Evolutionary conservation across 371 early-diverging fungal genomes (phyloP).

Genomic region (Mortierella sp.): DNA sequence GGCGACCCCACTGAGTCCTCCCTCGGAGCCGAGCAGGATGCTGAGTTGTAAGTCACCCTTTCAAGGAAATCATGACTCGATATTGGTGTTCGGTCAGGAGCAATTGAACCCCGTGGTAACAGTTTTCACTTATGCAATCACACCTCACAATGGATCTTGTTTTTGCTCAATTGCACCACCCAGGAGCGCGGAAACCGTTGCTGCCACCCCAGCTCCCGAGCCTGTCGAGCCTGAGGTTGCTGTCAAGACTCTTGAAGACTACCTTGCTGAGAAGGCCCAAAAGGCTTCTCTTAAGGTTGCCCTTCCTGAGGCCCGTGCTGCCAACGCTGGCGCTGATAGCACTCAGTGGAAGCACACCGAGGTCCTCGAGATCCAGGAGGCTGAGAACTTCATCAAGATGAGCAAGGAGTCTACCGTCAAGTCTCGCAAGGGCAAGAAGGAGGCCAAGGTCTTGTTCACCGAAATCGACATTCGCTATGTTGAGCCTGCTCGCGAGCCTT

Average conservation of each 20-base stretch:
- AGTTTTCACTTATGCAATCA: too few relatives aligned
- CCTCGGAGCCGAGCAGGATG: constrained; percentile 57
- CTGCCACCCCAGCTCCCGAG: constrained; percentile 56
- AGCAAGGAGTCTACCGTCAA: constrained; percentile 63
- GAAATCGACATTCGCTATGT: constrained; percentile 69
- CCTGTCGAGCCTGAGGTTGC: constrained; percentile 72
- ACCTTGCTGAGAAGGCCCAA: constrained; percentile 76
- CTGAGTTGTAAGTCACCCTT: constrained; percentile 39
- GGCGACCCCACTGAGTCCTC: constrained; percentile 68
- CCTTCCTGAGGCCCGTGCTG: constrained; percentile 76
- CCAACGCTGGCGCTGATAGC: constrained; percentile 86
- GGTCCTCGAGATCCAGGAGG: constrained; percentile 75
- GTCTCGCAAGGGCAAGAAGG: constrained; percentile 61
- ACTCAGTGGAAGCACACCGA: constrained; percentile 81
- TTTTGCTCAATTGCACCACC: background rate
- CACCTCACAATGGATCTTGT: background rate
- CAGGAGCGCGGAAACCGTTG: constrained; percentile 30
- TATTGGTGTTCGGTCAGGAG: too few relatives aligned
- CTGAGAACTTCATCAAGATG: constrained; percentile 66
- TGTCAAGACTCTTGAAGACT: constrained; percentile 84
- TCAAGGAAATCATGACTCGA: background rate
- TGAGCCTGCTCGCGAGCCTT: constrained; percentile 57
- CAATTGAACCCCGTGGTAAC: too few relatives aligned
- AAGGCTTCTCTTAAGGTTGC: constrained; percentile 56
- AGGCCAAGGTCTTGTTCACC: constrained; percentile 65